These are phyloP conservation scores for Prunus persica DNA, from an alignment of 306 rosid genomes.

Conservation along the genomic window DNA sequence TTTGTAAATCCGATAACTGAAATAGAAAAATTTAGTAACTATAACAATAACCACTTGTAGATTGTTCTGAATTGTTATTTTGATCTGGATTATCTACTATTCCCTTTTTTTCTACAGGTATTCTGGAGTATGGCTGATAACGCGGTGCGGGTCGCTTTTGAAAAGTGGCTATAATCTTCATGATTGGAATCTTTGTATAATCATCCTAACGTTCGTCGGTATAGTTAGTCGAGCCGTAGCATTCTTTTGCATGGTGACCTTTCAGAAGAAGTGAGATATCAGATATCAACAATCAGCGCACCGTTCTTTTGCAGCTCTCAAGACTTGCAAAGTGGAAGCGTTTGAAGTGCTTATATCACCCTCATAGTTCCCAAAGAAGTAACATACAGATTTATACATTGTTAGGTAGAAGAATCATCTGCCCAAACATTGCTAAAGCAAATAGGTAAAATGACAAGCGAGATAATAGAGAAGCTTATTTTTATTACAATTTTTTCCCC, in stretches of 20 bases:
- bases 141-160: slow-evolving; percentile 64
- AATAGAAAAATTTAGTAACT: no score
- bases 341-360: slow-evolving; percentile 12
- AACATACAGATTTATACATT: no score
- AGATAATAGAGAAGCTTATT: no score
- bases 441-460: not conserved
- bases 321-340: not conserved
- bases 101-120: slow-evolving; percentile 51
- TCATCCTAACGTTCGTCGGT: slow-evolving; percentile 60
- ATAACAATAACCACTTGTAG: not conserved
- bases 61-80: not conserved
- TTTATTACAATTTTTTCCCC: no score
- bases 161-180: slow-evolving; percentile 68
- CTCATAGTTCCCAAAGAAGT: not conserved
- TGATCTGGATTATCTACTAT: not conserved
- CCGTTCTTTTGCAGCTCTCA: not conserved
- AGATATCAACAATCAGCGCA: not conserved
- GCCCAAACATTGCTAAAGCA: not conserved
- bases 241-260: slow-evolving; percentile 60
- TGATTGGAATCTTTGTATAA: slow-evolving; percentile 68
- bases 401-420: no score
- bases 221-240: slow-evolving; percentile 51
- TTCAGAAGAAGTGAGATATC: slow-evolving; percentile 57
- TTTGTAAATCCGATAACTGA: no score
- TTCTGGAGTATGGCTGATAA: slow-evolving; percentile 89